Evolutionary conservation across 371 early-diverging fungal species (phyloP), one percentile per base, ranked within the genome.

Genomic region (Edhazardia aedis): DNA sequence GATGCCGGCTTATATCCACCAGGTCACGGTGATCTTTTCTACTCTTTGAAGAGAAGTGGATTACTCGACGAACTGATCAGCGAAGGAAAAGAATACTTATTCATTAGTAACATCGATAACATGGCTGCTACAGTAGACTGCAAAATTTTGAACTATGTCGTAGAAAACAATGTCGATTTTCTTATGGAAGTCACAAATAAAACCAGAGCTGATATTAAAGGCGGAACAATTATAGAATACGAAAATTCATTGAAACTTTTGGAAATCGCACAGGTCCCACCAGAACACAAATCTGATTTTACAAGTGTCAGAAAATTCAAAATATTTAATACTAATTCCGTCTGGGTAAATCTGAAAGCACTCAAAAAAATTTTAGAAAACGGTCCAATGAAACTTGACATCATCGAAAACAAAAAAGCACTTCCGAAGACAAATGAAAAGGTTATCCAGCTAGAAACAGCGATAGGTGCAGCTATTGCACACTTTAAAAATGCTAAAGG

Each of bases 261-360:
- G 37, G 98, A 96, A 76, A 88, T 96, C 65, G 98, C 98, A 18
- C 92, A 94, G 71, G 98, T 96, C 4, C 92, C 98, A n/a, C 70
- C 78, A 40, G 84, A 84, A 58, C 83, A 88, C 61, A 84, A 88
- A 53, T 55, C 68, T 61, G 96, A 96, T 63, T 96, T 96, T 75
- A 94, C 92, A 69, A 85, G 86, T 54, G 80, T 96, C 71, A 88
- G 89, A 69, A 94, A 94, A 76, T 96, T 94, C 77, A 87, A 89
- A 78, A 93, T 96, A 64, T 94, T 96, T 78, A 96, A 96, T 79
- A 96, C 98, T 56, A 96, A 96, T 78, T 91, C 91, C 75, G 65
- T 91, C 65, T 96, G 94, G 94, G 81, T 96, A 60, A 82, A 79
- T 63, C 72, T 91, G 56, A 82, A 81, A 76, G 87, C 89, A 14